These are phyloP conservation scores for Pyrus betulifolia DNA, from an alignment of 306 rosid species.

Conservation along the genomic window DNA sequence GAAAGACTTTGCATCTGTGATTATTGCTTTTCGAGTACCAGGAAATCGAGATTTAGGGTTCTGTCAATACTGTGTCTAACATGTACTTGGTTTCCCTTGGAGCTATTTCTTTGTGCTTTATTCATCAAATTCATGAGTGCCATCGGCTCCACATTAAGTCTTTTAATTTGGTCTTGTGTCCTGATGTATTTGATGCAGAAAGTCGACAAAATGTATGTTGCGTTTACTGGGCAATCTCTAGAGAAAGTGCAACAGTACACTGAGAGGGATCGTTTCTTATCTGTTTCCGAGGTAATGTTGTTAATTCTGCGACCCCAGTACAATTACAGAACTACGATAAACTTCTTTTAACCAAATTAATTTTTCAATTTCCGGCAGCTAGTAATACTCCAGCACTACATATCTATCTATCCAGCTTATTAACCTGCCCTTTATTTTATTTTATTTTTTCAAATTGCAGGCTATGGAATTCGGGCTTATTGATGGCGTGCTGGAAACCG, in stretches of 20 bases:
- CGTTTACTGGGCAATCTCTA: slow-evolving; percentile 81
- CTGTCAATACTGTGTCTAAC: not conserved
- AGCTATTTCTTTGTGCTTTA: slow-evolving; percentile 4
- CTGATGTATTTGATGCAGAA: slow-evolving; percentile 43
- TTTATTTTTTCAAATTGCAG: slow-evolving; percentile 34
- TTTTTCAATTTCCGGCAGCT: not conserved
- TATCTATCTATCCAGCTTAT: not conserved
- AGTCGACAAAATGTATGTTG: slow-evolving; percentile 79
- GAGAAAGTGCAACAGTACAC: slow-evolving; percentile 89
- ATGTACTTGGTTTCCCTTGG: not conserved
- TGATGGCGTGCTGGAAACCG: slow-evolving; percentile 86
- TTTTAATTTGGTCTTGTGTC: not conserved
- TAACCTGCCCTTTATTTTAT: not conserved
- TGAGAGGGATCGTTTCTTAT: slow-evolving; percentile 84
- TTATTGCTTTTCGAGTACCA: not conserved
- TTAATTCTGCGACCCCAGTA: not conserved
- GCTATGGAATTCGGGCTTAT: slow-evolving; percentile 91
- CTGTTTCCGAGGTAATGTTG: slow-evolving; percentile 69
- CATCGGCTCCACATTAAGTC: not conserved
- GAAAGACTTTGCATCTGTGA: not conserved
- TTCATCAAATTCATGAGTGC: slow-evolving; percentile 1
- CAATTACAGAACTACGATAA: not conserved
- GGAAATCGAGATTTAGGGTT: not conserved
- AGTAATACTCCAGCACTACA: not conserved
- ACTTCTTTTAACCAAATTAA: not conserved